A percentile compares a stretch with the other conserved stretches of the same genome.
Evolutionary conservation across 345 rosid species (phyloP).

Genomic region (Ceriops tagal): DNA sequence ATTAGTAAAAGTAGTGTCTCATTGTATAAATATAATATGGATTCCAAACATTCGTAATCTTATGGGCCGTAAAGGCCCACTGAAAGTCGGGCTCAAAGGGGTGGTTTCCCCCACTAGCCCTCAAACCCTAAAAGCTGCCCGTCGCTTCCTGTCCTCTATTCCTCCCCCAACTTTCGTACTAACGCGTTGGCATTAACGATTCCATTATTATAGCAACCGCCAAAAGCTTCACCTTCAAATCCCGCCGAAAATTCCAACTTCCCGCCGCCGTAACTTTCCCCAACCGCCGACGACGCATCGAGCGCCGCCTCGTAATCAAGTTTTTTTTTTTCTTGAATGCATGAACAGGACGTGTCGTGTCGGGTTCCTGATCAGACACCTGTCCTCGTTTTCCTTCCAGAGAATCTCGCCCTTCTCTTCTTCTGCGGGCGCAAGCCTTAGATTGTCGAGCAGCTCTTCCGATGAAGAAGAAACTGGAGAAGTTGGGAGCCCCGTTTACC

Average conservation of each 20-base stretch:
- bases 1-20: too few relatives aligned
- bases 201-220: not conserved
- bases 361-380: slow-evolving; percentile 23
- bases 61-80: not conserved
- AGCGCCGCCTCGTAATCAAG: not conserved
- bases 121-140: not conserved
- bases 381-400: slow-evolving; percentile 25
- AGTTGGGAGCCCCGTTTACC: slow-evolving; percentile 40
- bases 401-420: slow-evolving; percentile 19
- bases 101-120: not conserved
- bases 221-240: not conserved
- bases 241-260: not conserved
- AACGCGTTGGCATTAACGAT: not conserved
- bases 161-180: not conserved
- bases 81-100: not conserved
- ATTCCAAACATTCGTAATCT: too few relatives aligned
- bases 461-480: slow-evolving; percentile 28
- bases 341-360: slow-evolving; percentile 40
- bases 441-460: slow-evolving; percentile 27
- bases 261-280: not conserved
- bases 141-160: too few relatives aligned
- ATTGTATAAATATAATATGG: too few relatives aligned
- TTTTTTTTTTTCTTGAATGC: slow-evolving; percentile 1
- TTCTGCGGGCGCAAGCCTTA: slow-evolving; percentile 17
- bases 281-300: not conserved